These are phyloP conservation scores for Pseudodiploospora longispora DNA, from an alignment of 2,329 filamentous ascomycete genomes.

Conservation along the genomic window DNA sequence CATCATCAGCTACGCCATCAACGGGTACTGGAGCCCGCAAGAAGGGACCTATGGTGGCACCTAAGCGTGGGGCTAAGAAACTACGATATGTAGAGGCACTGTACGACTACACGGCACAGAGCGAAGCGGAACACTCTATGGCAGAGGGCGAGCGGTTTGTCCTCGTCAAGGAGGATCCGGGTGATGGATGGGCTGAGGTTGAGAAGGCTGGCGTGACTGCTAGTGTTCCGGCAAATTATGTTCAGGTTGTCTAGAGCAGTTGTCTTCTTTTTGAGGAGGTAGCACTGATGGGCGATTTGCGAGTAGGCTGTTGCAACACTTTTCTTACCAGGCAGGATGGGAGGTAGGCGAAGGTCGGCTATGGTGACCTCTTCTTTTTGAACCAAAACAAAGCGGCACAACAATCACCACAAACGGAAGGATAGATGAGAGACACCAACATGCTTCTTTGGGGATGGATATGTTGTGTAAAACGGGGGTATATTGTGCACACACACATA, in stretches of 20 bases:
- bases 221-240: conserved; percentile 91
- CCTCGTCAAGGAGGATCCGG: conserved; percentile 75
- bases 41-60: conserved; percentile 86
- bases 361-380: too few relatives aligned
- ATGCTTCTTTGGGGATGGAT: too few relatives aligned
- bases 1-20: conserved; percentile 24
- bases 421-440: too few relatives aligned
- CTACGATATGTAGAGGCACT: conserved; percentile 86
- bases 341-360: too few relatives aligned
- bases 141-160: conserved; percentile 85
- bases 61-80: conserved; percentile 85
- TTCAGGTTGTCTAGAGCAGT: conserved; percentile 58
- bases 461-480: too few relatives aligned
- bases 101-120: conserved; percentile 84
- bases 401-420: too few relatives aligned
- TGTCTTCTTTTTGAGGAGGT: too few relatives aligned
- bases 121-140: conserved; percentile 85
- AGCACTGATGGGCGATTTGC: too few relatives aligned
- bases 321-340: too few relatives aligned
- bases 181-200: conserved; percentile 95
- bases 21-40: conserved; percentile 38
- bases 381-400: too few relatives aligned
- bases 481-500: too few relatives aligned
- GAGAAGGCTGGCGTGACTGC: conserved; percentile 80
- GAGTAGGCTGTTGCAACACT: too few relatives aligned